Evolutionary conservation across 495 filamentous ascomycete genomes (phyloP), one percentile per base, ranked within the genome.

Genomic region (Glutinoglossum americanum): DNA sequence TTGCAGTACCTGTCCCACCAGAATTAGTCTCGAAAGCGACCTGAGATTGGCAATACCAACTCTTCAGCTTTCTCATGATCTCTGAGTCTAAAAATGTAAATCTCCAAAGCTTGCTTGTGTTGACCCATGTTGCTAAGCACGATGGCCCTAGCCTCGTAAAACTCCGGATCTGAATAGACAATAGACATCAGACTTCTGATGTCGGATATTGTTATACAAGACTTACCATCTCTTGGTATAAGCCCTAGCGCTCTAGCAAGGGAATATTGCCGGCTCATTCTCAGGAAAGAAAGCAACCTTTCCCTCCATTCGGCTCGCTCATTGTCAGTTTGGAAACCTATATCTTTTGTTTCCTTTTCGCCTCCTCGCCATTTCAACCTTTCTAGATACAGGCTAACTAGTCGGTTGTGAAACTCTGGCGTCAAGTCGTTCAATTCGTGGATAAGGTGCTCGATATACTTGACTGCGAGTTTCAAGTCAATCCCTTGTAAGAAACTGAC

Each of bases 41-140:
- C 10, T 6, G 44, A 13, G 55, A 51, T 13, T 28, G 51, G 56
- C 59, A 0, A 33, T 13, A 71, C 79, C 39, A 74, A 93, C 84
- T 93, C 87, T 77, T 99, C 92, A 51, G 92, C 93, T 66, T 95
- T 97, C 3, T 71, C 73, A 59, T 86, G 86, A 65, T 92, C 83
- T 58, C 84, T 70, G 58, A 99, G 74, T 63, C 90, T 89, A 71
- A 95, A 99, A 13, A 97, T 89, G 65, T 95, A 99, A 26, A 97
- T 94, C 67, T 89, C 84, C 23, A 99, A 69, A 0, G 93, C 90
- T 66, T 95, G 87, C 65, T 87, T 84, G 69, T 99, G 89, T 59
- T 89, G 84, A 9, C 85, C 88, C 86, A 99, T 94, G 62, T 93
- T 93, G 68, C 87, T 88, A 32, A 97, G 80, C 9, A 97, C 82